Evolutionary conservation across 345 rosid species (phyloP), one percentile per base, ranked within the genome.

Genomic region (Aquilaria sinensis): DNA sequence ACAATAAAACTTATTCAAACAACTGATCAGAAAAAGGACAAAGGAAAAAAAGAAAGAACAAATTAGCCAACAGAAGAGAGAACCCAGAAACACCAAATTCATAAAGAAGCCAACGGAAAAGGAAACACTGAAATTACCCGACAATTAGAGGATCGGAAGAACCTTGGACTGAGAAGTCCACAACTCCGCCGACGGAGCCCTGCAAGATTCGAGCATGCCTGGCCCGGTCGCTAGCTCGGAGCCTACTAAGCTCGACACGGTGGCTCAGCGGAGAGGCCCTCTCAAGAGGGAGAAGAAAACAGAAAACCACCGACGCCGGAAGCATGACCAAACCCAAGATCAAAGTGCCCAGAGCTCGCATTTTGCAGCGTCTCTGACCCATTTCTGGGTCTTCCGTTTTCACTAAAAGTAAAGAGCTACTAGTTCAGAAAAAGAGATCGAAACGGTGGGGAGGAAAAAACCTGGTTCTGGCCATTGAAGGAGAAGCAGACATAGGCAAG

Each of bases 71-170:
- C 12, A 23, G 4, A 33, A 51, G 57, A 58, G 34, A 8, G 66
- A 66, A 58, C 41, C 65, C 68, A 56, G 41, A 12, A 48, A 53
- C 10, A 57, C 31, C 41, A 56, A 75, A 50, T 8, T 15, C 33
- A 37, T 37, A 49, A 13, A 46, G 43, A 65, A 12, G 6, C 51
- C 51, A 31, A 52, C 1, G 34, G 45, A 47, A 34, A 32, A 45
- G 14, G n/a, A 53, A 11, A 48, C 3, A 54, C 50, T 5, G 57
- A 57, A 74, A 60, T 67, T 81, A 94, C 97, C 99, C 99, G 34
- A 83, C 74, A 60, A 86, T 84, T 64, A 65, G 85, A 50, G 94
- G 95, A 86, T 94, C 97, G 65, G 97, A 75, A 69, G 94, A 78
- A 66, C 97, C 99, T 66, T 75, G 73, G 56, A 93, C 79, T 7